Percentiles rank a stretch among this genome's conserved stretches.
phyloP scores from a whole-genome alignment of 345 rosid species.

The Eutrema japonicum region DNA sequence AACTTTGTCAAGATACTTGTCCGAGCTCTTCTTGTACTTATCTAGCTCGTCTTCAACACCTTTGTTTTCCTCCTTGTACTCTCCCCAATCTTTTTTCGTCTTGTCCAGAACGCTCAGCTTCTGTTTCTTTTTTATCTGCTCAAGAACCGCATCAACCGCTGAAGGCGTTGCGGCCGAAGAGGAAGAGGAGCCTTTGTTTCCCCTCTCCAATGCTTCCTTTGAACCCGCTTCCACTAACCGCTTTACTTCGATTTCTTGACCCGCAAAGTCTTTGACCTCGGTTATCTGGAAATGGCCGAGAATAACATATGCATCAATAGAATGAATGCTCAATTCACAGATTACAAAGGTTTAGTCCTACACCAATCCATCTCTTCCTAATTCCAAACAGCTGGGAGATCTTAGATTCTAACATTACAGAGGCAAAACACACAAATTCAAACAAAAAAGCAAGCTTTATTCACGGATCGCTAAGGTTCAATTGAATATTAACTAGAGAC shows the following conservation, averaged over 20 bases:
- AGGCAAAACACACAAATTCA: background rate
- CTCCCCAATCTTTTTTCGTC: conserved; percentile 97
- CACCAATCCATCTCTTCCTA: background rate
- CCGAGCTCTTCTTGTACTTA: conserved; percentile 93
- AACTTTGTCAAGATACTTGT: conserved; percentile 79
- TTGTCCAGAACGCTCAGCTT: conserved; percentile 67
- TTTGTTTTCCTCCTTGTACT: conserved; percentile 84
- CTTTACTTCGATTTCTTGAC: conserved; percentile 75
- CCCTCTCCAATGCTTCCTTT: conserved; percentile 54
- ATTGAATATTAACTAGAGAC: background rate
- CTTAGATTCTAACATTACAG: background rate
- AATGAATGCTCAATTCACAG: too few relatives aligned
- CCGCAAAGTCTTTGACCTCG: conserved; percentile 85
- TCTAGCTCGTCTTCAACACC: conserved; percentile 80
- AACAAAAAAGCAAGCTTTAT: background rate
- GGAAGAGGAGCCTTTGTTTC: background rate
- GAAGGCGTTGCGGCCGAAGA: conserved; percentile 50
- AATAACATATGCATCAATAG: too few relatives aligned
- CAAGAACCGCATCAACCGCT: conserved; percentile 86
- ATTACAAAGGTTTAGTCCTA: too few relatives aligned
- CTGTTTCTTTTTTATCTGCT: conserved; percentile 81
- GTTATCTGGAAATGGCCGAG: conserved; percentile 52
- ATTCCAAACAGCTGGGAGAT: background rate
- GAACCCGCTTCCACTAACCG: conserved; percentile 76
- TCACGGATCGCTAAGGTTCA: background rate